phyloP scores from a whole-genome alignment of 2,329 filamentous ascomycete species.

The Clonostachys solani region DNA sequence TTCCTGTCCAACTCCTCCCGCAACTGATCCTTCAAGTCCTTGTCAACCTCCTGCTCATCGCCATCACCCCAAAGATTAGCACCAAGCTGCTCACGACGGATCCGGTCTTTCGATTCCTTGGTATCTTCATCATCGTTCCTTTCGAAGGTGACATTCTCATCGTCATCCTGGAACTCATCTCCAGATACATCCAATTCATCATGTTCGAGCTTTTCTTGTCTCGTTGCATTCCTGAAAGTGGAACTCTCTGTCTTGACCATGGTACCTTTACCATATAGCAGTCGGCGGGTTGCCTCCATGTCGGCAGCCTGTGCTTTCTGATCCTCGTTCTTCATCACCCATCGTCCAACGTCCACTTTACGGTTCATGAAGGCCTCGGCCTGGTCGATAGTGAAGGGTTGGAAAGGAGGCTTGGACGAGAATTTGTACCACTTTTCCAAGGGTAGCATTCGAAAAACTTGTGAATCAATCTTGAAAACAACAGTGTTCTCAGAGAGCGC shows the following conservation, averaged over 20 bases:
- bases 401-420: slow-evolving; percentile 73
- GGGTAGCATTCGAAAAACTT: slow-evolving; percentile 79
- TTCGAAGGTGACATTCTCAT: slow-evolving; percentile 73
- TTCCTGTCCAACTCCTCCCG: slow-evolving; percentile 66
- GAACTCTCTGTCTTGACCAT: slow-evolving; percentile 65
- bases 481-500: slow-evolving; percentile 83
- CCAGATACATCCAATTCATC: slow-evolving; percentile 64
- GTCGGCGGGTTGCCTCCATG: slow-evolving; percentile 52
- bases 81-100: slow-evolving; percentile 77
- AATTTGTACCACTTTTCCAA: slow-evolving; percentile 96
- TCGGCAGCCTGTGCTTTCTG: slow-evolving; percentile 52
- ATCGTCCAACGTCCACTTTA: slow-evolving; percentile 71
- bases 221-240: slow-evolving; percentile 58
- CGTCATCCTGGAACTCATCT: slow-evolving; percentile 82
- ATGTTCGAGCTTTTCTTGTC: slow-evolving; percentile 64
- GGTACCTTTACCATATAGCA: slow-evolving; percentile 47
- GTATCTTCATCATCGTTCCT: slow-evolving; percentile 73
- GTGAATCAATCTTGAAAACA: slow-evolving; percentile 67
- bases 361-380: slow-evolving; percentile 80
- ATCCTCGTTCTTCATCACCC: slow-evolving; percentile 70
- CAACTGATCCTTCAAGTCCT: slow-evolving; percentile 65
- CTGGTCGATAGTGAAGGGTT: slow-evolving; percentile 75
- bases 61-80: slow-evolving; percentile 77
- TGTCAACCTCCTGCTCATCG: slow-evolving; percentile 68
- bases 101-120: slow-evolving; percentile 66